A percentile compares a stretch with the other conserved stretches of the same genome.
phyloP scores from a whole-genome alignment of 805 yeast species.

The Saccharomycopsis sp. region DNA sequence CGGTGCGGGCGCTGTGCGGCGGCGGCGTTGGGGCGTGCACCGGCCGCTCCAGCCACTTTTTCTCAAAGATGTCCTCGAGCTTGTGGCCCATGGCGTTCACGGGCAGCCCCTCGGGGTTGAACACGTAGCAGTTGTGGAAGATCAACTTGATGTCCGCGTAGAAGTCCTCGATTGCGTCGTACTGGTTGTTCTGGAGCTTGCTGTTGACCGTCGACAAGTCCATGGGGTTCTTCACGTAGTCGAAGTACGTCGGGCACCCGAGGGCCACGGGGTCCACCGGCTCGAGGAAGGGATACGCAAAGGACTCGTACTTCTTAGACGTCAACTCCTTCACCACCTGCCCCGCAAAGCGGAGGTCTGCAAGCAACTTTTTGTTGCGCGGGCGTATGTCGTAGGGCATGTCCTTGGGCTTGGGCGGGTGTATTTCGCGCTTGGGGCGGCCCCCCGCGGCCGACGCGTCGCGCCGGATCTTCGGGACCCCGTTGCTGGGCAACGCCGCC shows the following conservation, averaged over 20 bases:
- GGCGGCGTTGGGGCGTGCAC: constrained; percentile 56
- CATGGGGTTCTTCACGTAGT: constrained; percentile 88
- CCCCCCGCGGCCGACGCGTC: constrained; percentile 60
- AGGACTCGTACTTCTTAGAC: constrained; percentile 75
- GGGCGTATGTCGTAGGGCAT: constrained; percentile 89
- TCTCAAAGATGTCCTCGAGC: constrained; percentile 77
- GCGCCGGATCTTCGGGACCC: constrained; percentile 61
- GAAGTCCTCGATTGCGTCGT: constrained; percentile 83
- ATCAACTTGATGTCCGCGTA: constrained; percentile 77
- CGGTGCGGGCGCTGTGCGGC: constrained; percentile 22
- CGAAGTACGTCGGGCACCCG: constrained; percentile 84
- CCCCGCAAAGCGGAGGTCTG: constrained; percentile 81
- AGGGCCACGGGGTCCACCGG: constrained; percentile 96
- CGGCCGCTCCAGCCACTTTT: constrained; percentile 85
- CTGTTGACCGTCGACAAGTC: constrained; percentile 80
- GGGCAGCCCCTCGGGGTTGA: constrained; percentile 96
- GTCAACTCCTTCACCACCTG: constrained; percentile 74
- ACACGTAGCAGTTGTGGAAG: constrained; percentile 81
- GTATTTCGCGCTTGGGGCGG: constrained; percentile 91
- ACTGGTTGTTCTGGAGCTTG: constrained; percentile 78
- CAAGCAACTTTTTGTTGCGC: constrained; percentile 79
- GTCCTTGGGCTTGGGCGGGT: constrained; percentile 93
- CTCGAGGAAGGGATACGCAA: constrained; percentile 82
- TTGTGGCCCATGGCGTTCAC: constrained; percentile 94
- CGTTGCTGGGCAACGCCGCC: constrained; percentile 30